Evolutionary conservation across 306 rosid genomes (phyloP).

Genomic region (Vachellia pachyceras): DNA sequence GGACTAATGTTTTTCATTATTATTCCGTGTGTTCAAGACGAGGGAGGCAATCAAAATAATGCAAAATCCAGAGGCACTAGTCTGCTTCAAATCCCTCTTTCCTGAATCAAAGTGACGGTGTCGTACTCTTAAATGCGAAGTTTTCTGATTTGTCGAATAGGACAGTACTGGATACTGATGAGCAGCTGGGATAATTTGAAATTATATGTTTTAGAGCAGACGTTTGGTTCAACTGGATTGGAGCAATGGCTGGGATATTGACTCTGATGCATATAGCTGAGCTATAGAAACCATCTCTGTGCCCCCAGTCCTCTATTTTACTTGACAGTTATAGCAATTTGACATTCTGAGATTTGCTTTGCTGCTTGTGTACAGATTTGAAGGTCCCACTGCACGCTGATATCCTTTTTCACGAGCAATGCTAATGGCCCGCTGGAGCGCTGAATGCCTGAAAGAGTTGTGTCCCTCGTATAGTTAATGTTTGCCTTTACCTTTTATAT

Average conservation of each 20-base stretch:
- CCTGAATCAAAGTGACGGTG: background rate
- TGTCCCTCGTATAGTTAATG: background rate
- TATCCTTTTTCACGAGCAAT: background rate
- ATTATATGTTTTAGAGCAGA: background rate
- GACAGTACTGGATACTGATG: background rate
- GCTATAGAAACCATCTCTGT: background rate
- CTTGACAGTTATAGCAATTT: background rate
- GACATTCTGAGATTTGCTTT: background rate
- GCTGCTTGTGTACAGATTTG: constrained; percentile 9
- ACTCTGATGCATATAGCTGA: background rate
- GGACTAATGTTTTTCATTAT: background rate
- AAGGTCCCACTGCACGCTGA: background rate
- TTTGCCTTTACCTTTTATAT: background rate
- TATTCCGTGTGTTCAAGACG: background rate
- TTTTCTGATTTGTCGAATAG: background rate
- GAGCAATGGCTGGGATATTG: background rate
- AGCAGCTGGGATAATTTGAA: background rate
- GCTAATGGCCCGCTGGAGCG: constrained; percentile 1
- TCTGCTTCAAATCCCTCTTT: constrained; percentile 1
- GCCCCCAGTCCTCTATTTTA: background rate
- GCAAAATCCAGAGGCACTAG: background rate
- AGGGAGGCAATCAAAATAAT: background rate
- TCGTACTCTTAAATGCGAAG: background rate
- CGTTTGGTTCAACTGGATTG: background rate
- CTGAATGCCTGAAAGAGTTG: background rate